Base-by-base conservation (phyloP, 2,329 filamentous ascomycete species). In the Nectriaceae sp. region DNA sequence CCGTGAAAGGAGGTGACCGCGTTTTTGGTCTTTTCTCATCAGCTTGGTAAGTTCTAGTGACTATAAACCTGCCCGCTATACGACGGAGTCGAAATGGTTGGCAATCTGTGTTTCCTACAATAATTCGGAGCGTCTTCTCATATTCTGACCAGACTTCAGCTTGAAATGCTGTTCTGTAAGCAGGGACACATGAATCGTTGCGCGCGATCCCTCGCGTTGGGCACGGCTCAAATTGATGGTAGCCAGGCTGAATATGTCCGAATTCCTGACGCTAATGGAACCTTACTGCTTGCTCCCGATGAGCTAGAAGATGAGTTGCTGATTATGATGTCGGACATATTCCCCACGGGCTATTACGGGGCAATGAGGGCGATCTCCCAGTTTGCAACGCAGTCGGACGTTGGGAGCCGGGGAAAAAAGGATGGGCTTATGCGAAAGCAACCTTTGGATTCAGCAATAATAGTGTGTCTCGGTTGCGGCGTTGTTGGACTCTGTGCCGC, bases 301-400 rank as follows among this genome's bases (percentile, higher is more conserved):
- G 39, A 41, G 15, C 24, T 52, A 10, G 44, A 44, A 3, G 42
- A 52, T 16, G 29, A 47, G 11, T 42, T 52, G 44, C 38, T 52
- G 11, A 44, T 52, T 11, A 29, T 52, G 29, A 52, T 52, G 49
- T 44, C 33, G n/a, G 49, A 52, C n/a, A 48, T 52, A 13, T 52
- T 52, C 21, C 49, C 49, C 10, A 52, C 49, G 3, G 49, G 49
- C 3, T 52, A 52, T 39, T 52, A 31, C 26, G 26, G 26, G 10
- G 26, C 26, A 15, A 10, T 8, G 10, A 8, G 26, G 15, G 26
- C 26, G 15, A 15, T 31, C 15, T 8, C 8, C 10, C 26, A 31
- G 15, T n/a, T n/a, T n/a, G n/a, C n/a, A n/a, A n/a, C n/a, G n/a
- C n/a, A n/a, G n/a, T n/a, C n/a, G n/a, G n/a, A n/a, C n/a, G n/a